These are phyloP conservation scores for Sonneratia alba DNA, from an alignment of 345 rosid genomes.

Conservation along the genomic window DNA sequence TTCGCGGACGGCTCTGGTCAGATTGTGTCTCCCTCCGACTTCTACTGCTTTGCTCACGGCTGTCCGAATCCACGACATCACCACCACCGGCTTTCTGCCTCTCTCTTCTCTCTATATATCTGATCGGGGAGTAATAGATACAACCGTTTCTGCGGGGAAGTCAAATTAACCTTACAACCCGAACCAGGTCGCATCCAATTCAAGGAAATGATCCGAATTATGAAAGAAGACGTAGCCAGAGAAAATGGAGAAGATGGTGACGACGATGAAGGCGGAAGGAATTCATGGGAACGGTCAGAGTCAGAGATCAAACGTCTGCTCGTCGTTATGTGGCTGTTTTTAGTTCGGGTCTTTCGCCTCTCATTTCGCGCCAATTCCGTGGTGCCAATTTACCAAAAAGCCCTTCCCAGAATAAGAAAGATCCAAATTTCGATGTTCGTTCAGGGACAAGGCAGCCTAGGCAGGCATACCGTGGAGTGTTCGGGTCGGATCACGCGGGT, in stretches of 20 bases:
- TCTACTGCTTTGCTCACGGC: conserved; percentile 73
- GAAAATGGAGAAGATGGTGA: not conserved
- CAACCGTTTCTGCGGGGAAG: not conserved
- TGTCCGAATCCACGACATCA: conserved; percentile 72
- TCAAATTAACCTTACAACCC: not conserved
- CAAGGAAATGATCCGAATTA: not conserved
- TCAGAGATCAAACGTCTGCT: not conserved
- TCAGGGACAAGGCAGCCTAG: too few species aligned
- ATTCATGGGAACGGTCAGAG: conserved; percentile 3
- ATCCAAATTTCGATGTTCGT: too few species aligned
- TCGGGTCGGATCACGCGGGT: too few species aligned
- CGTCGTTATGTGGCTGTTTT: conserved; percentile 5
- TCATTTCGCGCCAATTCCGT: conserved; percentile 15
- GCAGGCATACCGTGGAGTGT: too few species aligned
- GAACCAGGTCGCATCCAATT: not conserved
- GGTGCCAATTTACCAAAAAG: not conserved
- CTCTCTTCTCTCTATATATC: not conserved
- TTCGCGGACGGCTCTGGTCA: conserved; percentile 51
- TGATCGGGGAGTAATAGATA: not conserved
- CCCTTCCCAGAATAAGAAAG: not conserved
- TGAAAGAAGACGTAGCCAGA: not conserved
- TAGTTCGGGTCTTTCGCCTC: conserved; percentile 21
- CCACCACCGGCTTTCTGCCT: not conserved
- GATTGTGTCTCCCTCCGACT: conserved; percentile 47
- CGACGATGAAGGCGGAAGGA: not conserved